Evolutionary conservation across 257 asterid genomes (phyloP).

Genomic region (Cinchona pubescens): DNA sequence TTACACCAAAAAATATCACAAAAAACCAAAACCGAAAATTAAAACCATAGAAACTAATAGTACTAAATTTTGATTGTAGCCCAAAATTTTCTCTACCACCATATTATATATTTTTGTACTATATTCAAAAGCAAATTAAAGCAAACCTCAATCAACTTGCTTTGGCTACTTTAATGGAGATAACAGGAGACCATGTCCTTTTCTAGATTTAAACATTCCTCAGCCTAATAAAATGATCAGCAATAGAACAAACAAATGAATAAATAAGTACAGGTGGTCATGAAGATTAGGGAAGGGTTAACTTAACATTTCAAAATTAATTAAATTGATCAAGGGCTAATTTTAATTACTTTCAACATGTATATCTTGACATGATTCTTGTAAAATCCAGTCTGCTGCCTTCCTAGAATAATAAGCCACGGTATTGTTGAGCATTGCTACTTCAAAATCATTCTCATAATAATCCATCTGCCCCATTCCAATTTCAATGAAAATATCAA

Average conservation of each 20-base stretch:
- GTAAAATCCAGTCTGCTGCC: slow-evolving; percentile 95
- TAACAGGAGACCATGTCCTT: slow-evolving; percentile 91
- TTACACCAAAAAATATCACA: too few species aligned
- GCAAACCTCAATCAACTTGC: slow-evolving; percentile 92
- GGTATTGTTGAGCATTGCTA: slow-evolving; percentile 70
- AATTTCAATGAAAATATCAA: slow-evolving; percentile 94
- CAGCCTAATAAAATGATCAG: slow-evolving; percentile 53
- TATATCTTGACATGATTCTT: slow-evolving; percentile 98
- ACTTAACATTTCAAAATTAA: background rate
- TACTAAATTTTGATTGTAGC: background rate
- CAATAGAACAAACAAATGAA: too few species aligned
- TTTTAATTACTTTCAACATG: slow-evolving; percentile 74
- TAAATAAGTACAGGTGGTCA: too few species aligned
- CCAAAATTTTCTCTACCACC: background rate
- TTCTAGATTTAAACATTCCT: slow-evolving; percentile 79
- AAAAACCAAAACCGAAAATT: too few species aligned
- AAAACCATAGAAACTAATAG: background rate
- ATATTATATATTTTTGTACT: background rate
- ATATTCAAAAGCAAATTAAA: slow-evolving; percentile 26
- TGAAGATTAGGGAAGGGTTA: background rate
- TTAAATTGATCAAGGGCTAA: background rate
- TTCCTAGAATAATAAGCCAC: slow-evolving; percentile 95
- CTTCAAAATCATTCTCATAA: slow-evolving; percentile 89
- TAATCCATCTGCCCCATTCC: slow-evolving; percentile 91
- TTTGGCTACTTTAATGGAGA: slow-evolving; percentile 94